Evolutionary conservation across 352 stramenopile genomes (phyloP), one percentile per base, ranked within the genome.

Genomic region (Globisporangium nagaii): DNA sequence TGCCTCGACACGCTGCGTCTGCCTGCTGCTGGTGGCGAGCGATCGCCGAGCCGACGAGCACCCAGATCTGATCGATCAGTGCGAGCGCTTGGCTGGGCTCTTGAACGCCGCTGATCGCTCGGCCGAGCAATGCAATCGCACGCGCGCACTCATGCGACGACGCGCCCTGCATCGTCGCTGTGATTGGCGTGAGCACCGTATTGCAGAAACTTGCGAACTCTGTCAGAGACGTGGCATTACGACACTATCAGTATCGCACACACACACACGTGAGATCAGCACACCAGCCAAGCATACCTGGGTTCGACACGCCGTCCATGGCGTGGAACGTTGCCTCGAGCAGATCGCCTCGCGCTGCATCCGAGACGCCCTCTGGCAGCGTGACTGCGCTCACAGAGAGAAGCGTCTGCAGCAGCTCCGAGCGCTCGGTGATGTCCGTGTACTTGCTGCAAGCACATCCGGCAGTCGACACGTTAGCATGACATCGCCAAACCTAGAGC

Each of bases 381-480:
- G 13, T 41, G 13, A 31, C 54, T 58, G 3, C n/a, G 22, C 46
- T 56, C 10, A 45, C 12, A 24, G 55, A 24, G 10, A 71, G 54
- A 46, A 82, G 37, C 22, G 52, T 19, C 42, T 70, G 60, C 7
- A 88, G 34, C 32, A 87, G 51, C 27, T 75, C 62, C 1, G 66
- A 32, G 36, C 79, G 78, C 12, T 88, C 79, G 13, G 69, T 60
- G 50, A 78, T 45, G 4, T 71, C 70, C 17, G 80, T 84, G 53
- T 88, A 83, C 52, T 93, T 84, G 30, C 75, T 86, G 50, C 5
- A 58, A 39, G n/a, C n/a, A n/a, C n/a, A n/a, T n/a, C n/a, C n/a
- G n/a, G n/a, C n/a, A n/a, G n/a, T n/a, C n/a, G n/a, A n/a, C n/a
- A n/a, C n/a, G n/a, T n/a, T n/a, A n/a, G n/a, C n/a, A n/a, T n/a